Conservation (phyloP, 129 eudicot genomes). For the Lonicera japonica region DNA sequence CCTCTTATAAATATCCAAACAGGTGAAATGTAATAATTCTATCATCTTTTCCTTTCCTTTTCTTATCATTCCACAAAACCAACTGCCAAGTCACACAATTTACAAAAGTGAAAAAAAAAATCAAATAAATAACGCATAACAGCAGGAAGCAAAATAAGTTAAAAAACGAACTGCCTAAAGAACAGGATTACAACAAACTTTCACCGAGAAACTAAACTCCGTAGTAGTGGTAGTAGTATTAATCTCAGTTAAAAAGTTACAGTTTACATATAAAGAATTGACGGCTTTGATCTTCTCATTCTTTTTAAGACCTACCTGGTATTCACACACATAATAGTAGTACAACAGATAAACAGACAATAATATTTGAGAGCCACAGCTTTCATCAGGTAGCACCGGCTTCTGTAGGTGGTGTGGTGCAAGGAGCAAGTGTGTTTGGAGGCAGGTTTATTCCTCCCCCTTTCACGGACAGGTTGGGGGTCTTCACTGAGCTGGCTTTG, state of each 20-base stretch:
- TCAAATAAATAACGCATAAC: neutral
- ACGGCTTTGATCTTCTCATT: conserved; percentile 8
- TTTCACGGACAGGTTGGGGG: conserved; percentile 63
- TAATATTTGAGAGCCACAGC: conserved; percentile 15
- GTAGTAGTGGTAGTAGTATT: conserved; percentile 9
- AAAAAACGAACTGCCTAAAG: conserved; percentile 8
- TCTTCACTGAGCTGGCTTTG: conserved; percentile 50
- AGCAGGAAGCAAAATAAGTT: neutral
- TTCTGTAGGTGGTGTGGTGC: conserved; percentile 30
- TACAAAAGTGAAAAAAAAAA: neutral
- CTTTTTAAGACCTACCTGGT: conserved; percentile 27
- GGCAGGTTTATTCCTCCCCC: conserved; percentile 62
- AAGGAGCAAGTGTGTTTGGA: conserved; percentile 52
- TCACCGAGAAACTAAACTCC: conserved; percentile 24
- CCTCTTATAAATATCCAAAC: no score
- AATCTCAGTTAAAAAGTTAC: conserved; percentile 23
- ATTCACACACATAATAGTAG: conserved; percentile 34
- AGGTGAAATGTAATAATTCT: no score
- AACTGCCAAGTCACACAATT: neutral
- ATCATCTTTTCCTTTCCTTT: no score
- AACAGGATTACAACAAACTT: conserved; percentile 13
- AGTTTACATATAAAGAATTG: conserved; percentile 31
- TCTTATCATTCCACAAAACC: no score
- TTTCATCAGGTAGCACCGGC: conserved; percentile 22
- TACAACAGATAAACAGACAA: conserved; percentile 26